phyloP scores from a whole-genome alignment of 31 red algal species.

The Endocladia muricata region DNA sequence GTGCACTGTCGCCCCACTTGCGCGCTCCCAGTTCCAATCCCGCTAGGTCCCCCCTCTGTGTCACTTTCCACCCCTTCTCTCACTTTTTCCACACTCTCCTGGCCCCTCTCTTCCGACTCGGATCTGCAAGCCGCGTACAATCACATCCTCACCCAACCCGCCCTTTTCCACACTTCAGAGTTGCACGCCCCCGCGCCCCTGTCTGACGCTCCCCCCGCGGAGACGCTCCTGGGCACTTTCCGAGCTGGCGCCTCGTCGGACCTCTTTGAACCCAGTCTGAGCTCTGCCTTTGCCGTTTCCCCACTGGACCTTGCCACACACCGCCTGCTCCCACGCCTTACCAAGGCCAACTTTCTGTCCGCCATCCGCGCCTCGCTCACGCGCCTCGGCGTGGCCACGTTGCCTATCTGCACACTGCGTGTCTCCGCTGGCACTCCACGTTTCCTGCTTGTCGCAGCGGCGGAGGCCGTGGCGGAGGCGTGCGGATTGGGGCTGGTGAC shows the following conservation, averaged over 20 bases:
- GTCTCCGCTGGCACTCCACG: not conserved
- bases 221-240: not conserved
- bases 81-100: not conserved
- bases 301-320: not conserved
- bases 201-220: not conserved
- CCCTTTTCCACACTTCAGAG: not conserved
- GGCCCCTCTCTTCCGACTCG: not conserved
- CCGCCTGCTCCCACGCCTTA: not conserved
- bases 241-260: not conserved
- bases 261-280: not conserved
- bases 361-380: not conserved
- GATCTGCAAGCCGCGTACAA: not conserved
- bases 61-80: not conserved
- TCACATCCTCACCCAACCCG: not conserved
- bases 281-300: not conserved
- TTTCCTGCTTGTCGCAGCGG: not conserved
- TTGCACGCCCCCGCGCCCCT: not conserved
- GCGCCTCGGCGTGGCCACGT: not conserved
- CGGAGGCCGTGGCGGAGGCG: not conserved
- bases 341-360: not conserved
- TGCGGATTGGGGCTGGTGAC: not conserved
- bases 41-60: not conserved
- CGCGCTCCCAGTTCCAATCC: not conserved
- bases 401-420: not conserved
- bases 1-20: not conserved